phyloP scores from a whole-genome alignment of 805 yeast species.

The Cyberlindnera xishuangbannaensis region DNA sequence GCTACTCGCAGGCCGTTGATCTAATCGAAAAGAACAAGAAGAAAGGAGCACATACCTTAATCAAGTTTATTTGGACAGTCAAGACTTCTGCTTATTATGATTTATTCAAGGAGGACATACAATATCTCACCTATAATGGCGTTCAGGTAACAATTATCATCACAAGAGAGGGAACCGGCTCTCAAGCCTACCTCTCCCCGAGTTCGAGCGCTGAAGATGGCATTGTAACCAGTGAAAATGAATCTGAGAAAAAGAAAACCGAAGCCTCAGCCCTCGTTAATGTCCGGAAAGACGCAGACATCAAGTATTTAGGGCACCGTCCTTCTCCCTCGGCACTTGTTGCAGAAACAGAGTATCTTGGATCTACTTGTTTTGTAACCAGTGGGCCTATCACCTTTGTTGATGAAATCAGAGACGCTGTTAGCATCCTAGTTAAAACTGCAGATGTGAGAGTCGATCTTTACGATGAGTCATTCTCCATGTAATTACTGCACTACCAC shows the following conservation, averaged over 20 bases:
- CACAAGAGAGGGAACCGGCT: slow-evolving; percentile 12
- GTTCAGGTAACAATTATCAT: slow-evolving; percentile 15
- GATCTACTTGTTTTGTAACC: slow-evolving; percentile 42
- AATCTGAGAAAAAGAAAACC: slow-evolving; percentile 1
- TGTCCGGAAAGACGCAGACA: slow-evolving; percentile 1
- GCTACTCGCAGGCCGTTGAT: slow-evolving; percentile 36
- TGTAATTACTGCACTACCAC: no score
- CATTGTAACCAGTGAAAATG: not conserved
- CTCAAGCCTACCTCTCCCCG: no score
- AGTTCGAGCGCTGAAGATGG: no score
- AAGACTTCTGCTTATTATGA: slow-evolving; percentile 42
- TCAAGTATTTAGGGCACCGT: slow-evolving; percentile 9
- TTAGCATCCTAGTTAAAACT: slow-evolving; percentile 34
- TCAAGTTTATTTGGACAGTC: slow-evolving; percentile 61
- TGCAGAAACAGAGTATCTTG: slow-evolving; percentile 25
- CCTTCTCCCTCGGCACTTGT: slow-evolving; percentile 13
- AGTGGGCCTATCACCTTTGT: slow-evolving; percentile 61
- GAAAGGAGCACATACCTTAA: slow-evolving; percentile 16
- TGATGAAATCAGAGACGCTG: slow-evolving; percentile 47
- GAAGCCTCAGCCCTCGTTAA: not conserved
- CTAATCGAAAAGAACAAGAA: slow-evolving; percentile 16
- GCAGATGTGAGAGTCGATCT: slow-evolving; percentile 26
- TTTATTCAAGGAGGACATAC: slow-evolving; percentile 44
- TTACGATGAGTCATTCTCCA: slow-evolving; percentile 27
- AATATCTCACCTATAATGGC: slow-evolving; percentile 26